Conservation (phyloP, 768 basidiomycete species). For the Serendipita sp. region DNA sequence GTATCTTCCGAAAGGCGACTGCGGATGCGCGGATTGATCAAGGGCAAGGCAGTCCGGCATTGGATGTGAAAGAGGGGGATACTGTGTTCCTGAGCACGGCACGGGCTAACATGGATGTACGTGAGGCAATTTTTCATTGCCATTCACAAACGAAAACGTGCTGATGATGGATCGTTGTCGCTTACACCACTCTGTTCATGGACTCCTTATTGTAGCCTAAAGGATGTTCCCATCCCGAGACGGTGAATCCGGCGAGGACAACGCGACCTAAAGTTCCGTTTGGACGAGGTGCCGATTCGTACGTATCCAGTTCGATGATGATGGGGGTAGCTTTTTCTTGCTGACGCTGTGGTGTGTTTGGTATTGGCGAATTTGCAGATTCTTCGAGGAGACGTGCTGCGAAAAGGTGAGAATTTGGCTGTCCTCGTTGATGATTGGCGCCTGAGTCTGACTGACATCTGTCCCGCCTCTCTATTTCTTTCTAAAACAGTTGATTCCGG, state of each 20-base stretch:
- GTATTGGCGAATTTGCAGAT: not conserved
- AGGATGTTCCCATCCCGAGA: no score
- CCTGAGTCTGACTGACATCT: not conserved
- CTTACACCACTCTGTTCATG: no score
- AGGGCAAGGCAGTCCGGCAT: conserved; percentile 20
- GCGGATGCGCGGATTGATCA: conserved; percentile 24
- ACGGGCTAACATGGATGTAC: conserved; percentile 28
- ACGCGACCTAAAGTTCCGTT: not conserved
- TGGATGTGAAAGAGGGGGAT: conserved; percentile 23
- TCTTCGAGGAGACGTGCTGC: not conserved
- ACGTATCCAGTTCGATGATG: no score
- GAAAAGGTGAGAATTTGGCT: conserved; percentile 1
- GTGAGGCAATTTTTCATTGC: no score
- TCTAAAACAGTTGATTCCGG: conserved; percentile 14
- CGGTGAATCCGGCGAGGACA: no score
- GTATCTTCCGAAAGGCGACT: conserved; percentile 26
- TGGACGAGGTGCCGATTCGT: not conserved
- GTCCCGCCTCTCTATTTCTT: no score
- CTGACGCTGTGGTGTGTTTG: not conserved
- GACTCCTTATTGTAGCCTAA: no score
- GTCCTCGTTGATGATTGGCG: no score
- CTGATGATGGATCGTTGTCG: no score
- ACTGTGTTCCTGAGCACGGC: conserved; percentile 24
- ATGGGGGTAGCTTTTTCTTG: no score
- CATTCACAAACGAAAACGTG: no score